A percentile compares a stretch with the other conserved stretches of the same genome.
phyloP scores from a whole-genome alignment of 192 early-diverging fungal genomes.

The Coemansia sp. region DNA sequence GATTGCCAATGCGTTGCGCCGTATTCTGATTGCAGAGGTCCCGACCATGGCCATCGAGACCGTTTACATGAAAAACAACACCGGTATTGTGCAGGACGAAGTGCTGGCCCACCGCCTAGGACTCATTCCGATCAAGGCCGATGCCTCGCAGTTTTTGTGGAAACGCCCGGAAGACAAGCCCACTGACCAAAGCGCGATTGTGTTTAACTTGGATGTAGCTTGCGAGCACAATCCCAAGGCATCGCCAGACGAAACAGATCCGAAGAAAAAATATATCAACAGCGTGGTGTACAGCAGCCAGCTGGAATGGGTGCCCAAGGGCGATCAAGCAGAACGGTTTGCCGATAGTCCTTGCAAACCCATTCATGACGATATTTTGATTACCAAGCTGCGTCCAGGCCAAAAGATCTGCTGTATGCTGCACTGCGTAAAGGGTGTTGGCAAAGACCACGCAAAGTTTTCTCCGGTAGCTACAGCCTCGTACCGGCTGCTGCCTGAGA shows the following conservation, averaged over 20 bases:
- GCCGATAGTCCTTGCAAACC: slow-evolving; percentile 66
- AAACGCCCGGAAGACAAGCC: slow-evolving; percentile 68
- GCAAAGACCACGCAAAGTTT: slow-evolving; percentile 96
- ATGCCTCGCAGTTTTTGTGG: slow-evolving; percentile 79
- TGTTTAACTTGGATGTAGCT: slow-evolving; percentile 77
- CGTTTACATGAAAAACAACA: slow-evolving; percentile 91
- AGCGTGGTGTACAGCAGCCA: slow-evolving; percentile 71
- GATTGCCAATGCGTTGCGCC: slow-evolving; percentile 89
- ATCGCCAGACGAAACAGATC: slow-evolving; percentile 65
- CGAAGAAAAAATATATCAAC: slow-evolving; percentile 70
- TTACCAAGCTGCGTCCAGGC: slow-evolving; percentile 90
- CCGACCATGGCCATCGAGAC: slow-evolving; percentile 97
- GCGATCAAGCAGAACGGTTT: slow-evolving; percentile 77
- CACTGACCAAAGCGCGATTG: slow-evolving; percentile 91
- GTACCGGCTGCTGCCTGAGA: slow-evolving; percentile 91
- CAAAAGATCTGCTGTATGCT: slow-evolving; percentile 80
- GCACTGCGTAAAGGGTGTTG: slow-evolving; percentile 90
- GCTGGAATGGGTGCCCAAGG: slow-evolving; percentile 87
- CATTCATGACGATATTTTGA: slow-evolving; percentile 87
- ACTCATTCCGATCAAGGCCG: slow-evolving; percentile 85
- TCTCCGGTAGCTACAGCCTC: slow-evolving; percentile 95
- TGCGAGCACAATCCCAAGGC: slow-evolving; percentile 67
- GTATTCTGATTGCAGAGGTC: slow-evolving; percentile 92
- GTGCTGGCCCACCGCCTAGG: slow-evolving; percentile 89
- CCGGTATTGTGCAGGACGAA: slow-evolving; percentile 88